Conservation (phyloP, 345 rosid species). For the Acer yangbiense region DNA sequence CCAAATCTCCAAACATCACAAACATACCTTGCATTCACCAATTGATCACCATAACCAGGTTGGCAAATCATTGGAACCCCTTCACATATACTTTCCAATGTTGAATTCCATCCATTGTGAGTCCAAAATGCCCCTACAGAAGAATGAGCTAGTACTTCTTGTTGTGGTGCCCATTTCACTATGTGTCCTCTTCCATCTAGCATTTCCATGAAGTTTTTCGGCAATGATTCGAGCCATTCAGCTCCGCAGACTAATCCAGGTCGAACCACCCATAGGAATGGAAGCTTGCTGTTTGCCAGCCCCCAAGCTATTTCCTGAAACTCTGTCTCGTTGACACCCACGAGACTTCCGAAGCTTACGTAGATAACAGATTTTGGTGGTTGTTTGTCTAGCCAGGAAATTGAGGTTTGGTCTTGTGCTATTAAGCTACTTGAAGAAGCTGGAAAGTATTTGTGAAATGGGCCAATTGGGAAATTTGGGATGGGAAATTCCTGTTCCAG, state of each 20-base stretch:
- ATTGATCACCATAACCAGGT: conserved; percentile 66
- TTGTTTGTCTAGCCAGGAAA: conserved; percentile 60
- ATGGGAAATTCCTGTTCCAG: conserved; percentile 25
- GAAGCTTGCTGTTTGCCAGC: conserved; percentile 42
- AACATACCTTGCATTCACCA: conserved; percentile 48
- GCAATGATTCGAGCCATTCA: conserved; percentile 42
- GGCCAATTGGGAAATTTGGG: conserved; percentile 50
- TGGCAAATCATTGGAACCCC: conserved; percentile 82
- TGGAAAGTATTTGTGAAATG: conserved; percentile 44
- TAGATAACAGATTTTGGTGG: conserved; percentile 47
- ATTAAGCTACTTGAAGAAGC: conserved; percentile 34
- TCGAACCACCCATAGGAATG: conserved; percentile 76
- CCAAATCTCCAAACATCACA: conserved; percentile 63
- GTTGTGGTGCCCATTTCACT: conserved; percentile 75
- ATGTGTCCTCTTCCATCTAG: conserved; percentile 44
- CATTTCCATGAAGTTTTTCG: conserved; percentile 45
- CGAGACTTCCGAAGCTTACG: conserved; percentile 67
- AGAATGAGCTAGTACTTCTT: conserved; percentile 53
- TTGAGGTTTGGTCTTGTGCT: conserved; percentile 35
- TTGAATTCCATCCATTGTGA: conserved; percentile 77
- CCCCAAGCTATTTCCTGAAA: conserved; percentile 61
- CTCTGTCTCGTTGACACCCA: conserved; percentile 32
- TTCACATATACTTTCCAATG: conserved; percentile 59
- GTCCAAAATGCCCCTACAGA: conserved; percentile 67
- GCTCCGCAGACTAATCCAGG: conserved; percentile 36